Evolutionary conservation across 1,139 yeast genomes (phyloP).

Genomic region (Kodamaea ohmeri): DNA sequence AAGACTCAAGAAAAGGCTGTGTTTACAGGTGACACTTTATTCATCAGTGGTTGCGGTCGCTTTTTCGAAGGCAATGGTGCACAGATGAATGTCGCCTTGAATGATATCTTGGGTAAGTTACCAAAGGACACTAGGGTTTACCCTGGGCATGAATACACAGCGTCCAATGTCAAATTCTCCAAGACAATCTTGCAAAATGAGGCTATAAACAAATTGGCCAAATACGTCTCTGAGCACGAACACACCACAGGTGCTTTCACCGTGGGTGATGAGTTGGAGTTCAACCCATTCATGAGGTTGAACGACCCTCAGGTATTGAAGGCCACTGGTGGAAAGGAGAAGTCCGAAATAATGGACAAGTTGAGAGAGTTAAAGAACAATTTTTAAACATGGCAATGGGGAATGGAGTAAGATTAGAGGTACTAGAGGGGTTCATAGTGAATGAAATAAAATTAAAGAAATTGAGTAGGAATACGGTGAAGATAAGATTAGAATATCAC

Average conservation of each 20-base stretch:
- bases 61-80: conserved; percentile 88
- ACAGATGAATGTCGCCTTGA: conserved; percentile 76
- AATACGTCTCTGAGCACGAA: conserved; percentile 55
- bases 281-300: conserved; percentile 88
- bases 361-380: conserved; percentile 70
- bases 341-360: conserved; percentile 58
- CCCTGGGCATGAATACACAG: conserved; percentile 96
- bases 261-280: conserved; percentile 73
- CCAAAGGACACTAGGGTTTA: conserved; percentile 72
- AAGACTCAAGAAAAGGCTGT: conserved; percentile 66
- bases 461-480: no score
- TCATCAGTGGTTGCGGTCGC: conserved; percentile 93
- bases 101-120: conserved; percentile 51
- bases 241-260: conserved; percentile 83
- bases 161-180: conserved; percentile 75
- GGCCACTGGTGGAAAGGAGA: conserved; percentile 39
- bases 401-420: not conserved
- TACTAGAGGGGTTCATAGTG: no score
- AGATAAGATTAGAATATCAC: no score
- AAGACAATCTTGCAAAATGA: conserved; percentile 54
- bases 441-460: no score
- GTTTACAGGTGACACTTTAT: conserved; percentile 93
- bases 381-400: conserved; percentile 22
- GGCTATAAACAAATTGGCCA: conserved; percentile 54
- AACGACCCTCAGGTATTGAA: conserved; percentile 53